Evolutionary conservation across 257 asterid genomes (phyloP), one percentile per base, ranked within the genome.

Genomic region (Mitragyna speciosa): DNA sequence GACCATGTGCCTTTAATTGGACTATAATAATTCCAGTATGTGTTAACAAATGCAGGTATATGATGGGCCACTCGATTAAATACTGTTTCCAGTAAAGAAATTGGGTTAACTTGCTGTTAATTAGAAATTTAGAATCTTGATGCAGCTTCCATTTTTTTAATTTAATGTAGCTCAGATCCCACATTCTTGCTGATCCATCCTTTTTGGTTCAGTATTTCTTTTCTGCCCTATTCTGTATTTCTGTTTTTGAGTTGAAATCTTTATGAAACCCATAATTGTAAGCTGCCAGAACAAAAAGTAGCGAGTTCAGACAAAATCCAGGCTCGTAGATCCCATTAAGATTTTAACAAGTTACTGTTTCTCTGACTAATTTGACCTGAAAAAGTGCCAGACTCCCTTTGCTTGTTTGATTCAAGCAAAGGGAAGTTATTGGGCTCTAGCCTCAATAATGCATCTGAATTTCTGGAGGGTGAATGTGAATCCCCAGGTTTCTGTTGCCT

Each of bases 1-100:
- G 64, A 45, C 76, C 83, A 28, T 75, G 58, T 74, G 75, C 52
- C 43, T 65, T 76, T 31, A n/a, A 49, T 73, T 66, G 70, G 83
- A 41, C 73, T 52, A 75, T 16, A 12, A 64, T 33, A 43, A 63
- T 31, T 11, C 48, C 59, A 9, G 41, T 63, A 64, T 73, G 74
- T 64, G 12, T 64, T 36, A 73, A 39, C 47, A 73, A 73, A 65
- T 64, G 52, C 2, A 49, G 28, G 52, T 7, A 11, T 24, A 24
- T 5, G 67, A 22, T 15, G 79, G 79, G 52, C 83, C 76, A 73
- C 79, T 52, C 26, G 12, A 30, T 75, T 5, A 72, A 72, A 30
- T 26, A 51, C 41, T 76, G 49, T 41, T 56, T 22, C 20, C 22
- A 31, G 0, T 17, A 36, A 68, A 68, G 16, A 36, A 36, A 19